These are phyloP conservation scores for Botrytis tulipae DNA, from an alignment of 2,329 filamentous ascomycete genomes.

Conservation along the genomic window DNA sequence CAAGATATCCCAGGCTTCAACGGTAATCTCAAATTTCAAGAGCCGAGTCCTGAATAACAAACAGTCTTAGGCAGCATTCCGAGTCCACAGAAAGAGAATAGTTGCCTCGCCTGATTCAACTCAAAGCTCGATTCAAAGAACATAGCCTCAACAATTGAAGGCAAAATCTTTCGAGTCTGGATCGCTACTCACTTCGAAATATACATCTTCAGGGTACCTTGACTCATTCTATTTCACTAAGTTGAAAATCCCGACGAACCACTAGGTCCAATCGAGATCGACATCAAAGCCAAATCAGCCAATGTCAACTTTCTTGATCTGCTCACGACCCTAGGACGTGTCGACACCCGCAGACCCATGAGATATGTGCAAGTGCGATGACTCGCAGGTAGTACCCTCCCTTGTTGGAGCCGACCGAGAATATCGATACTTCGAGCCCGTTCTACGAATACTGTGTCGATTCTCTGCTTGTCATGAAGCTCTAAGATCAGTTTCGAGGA, in stretches of 20 bases:
- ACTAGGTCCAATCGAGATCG: not conserved
- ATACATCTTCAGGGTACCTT: too few species aligned
- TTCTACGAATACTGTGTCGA: slow-evolving; percentile 41
- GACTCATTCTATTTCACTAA: too few species aligned
- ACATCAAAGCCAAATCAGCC: not conserved
- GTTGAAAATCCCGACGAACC: not conserved
- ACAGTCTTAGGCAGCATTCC: too few species aligned
- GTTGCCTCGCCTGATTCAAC: too few species aligned
- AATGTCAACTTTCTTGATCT: not conserved
- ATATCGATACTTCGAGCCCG: not conserved
- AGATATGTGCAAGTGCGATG: not conserved
- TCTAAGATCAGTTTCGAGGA: slow-evolving; percentile 41
- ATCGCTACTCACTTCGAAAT: too few species aligned
- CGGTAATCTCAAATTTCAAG: too few species aligned
- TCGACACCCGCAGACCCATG: not conserved
- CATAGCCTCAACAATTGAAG: too few species aligned
- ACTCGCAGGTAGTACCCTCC: slow-evolving; percentile 5
- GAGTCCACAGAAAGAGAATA: too few species aligned
- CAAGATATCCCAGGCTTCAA: too few species aligned
- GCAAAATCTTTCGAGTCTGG: too few species aligned
- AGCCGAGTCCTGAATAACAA: too few species aligned
- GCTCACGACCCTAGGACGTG: not conserved
- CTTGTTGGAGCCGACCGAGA: slow-evolving; percentile 35
- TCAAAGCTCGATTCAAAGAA: too few species aligned
- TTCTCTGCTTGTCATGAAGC: slow-evolving; percentile 25